A percentile compares a stretch with the other conserved stretches of the same genome.
Evolutionary conservation across 306 rosid genomes (phyloP).

Genomic region (Malus sieversii): DNA sequence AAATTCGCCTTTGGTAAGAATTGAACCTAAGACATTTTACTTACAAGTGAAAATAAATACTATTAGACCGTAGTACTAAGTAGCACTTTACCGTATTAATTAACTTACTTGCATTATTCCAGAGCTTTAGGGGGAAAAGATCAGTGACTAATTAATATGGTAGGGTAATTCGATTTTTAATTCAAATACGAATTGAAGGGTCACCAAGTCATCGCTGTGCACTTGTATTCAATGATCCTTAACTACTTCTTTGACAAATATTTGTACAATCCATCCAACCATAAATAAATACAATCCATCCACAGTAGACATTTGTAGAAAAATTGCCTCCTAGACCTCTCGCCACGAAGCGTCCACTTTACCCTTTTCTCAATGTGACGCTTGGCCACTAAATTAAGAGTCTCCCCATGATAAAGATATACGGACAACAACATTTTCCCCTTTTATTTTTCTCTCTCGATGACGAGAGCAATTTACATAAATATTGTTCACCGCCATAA

Average conservation of each 20-base stretch:
- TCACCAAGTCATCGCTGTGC: background rate
- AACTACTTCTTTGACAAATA: slow-evolving; percentile 16
- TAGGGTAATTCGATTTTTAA: slow-evolving; percentile 15
- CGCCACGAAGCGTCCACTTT: background rate
- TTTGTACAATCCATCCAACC: slow-evolving; percentile 6
- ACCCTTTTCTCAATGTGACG: slow-evolving; percentile 1
- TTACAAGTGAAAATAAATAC: background rate
- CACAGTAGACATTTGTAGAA: slow-evolving; percentile 19
- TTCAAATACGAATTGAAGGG: slow-evolving; percentile 9
- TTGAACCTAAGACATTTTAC: too few relatives aligned
- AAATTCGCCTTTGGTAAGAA: fast-evolving
- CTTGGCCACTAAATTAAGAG: slow-evolving; percentile 2
- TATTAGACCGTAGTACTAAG: too few relatives aligned
- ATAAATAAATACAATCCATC: slow-evolving; percentile 4
- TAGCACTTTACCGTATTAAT: background rate
- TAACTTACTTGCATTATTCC: background rate
- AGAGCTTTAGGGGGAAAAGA: slow-evolving; percentile 1
- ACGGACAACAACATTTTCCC: background rate
- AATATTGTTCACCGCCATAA: background rate
- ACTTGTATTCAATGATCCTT: slow-evolving; percentile 16
- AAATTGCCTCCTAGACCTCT: slow-evolving; percentile 1
- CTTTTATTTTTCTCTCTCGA: background rate
- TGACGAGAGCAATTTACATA: too few relatives aligned
- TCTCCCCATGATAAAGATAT: slow-evolving; percentile 12
- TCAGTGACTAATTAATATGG: slow-evolving; percentile 13